These are phyloP conservation scores for Perkinsus chesapeaki DNA, from an alignment of 169 alveolate species.

Conservation along the genomic window DNA sequence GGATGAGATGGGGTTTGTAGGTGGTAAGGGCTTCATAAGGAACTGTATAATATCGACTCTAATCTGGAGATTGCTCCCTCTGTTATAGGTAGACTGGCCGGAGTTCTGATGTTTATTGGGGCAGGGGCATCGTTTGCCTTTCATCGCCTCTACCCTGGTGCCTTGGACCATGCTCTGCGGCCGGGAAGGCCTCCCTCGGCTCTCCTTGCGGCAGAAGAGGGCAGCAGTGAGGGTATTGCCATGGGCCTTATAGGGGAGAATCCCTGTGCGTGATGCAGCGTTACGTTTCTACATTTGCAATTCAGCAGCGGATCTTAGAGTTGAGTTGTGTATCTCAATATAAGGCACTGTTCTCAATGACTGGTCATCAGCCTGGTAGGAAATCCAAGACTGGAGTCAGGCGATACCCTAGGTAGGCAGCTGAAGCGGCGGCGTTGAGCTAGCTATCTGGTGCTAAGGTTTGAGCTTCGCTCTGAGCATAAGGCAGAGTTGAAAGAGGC, in stretches of 20 bases:
- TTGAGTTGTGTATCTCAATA: no score
- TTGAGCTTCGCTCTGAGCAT: conserved; percentile 73
- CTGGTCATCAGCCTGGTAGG: background rate
- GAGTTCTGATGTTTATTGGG: background rate
- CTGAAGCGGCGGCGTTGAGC: background rate
- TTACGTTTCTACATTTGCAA: no score
- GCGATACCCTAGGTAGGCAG: background rate
- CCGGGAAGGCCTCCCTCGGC: background rate
- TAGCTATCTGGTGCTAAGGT: background rate
- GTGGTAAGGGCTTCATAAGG: no score
- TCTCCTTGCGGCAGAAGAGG: background rate
- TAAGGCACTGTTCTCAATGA: no score
- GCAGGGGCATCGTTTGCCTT: background rate
- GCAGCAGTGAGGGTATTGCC: background rate
- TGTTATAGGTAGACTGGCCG: background rate
- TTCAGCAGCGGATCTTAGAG: no score
- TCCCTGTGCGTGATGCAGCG: background rate
- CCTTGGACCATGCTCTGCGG: background rate
- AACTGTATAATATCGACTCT: no score
- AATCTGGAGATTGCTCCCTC: no score
- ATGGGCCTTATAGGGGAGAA: background rate
- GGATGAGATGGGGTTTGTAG: background rate
- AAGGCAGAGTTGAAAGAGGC: conserved; percentile 91
- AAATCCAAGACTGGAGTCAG: background rate
- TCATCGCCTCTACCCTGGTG: background rate